These are phyloP conservation scores for Skeletonema costatum DNA, from an alignment of 108 stramenopile species.

Conservation along the genomic window DNA sequence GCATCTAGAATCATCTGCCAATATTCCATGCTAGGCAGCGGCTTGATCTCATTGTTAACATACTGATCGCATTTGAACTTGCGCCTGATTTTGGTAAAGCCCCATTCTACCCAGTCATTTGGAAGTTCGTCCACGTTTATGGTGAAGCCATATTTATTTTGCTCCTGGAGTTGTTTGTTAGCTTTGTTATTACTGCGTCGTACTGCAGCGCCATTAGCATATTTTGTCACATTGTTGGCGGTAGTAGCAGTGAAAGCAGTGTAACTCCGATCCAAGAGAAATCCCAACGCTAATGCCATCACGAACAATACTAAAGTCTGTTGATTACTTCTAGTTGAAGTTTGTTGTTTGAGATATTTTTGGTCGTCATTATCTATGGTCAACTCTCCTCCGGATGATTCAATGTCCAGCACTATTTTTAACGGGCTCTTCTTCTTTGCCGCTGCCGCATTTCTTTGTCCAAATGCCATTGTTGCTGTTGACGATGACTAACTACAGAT, in stretches of 20 bases:
- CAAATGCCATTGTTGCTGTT: neutral
- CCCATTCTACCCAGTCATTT: constrained; percentile 4
- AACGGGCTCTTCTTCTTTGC: neutral
- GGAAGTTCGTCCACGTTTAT: neutral
- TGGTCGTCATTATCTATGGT: neutral
- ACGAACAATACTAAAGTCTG: neutral
- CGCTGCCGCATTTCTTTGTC: neutral
- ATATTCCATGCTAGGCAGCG: neutral
- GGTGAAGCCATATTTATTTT: neutral
- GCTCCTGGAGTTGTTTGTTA: neutral
- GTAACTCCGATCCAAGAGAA: neutral
- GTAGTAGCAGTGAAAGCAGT: neutral
- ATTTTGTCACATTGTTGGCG: neutral
- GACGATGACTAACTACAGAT: no score
- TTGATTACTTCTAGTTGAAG: neutral
- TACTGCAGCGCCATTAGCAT: neutral
- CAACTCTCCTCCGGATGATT: neutral
- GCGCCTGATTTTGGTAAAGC: neutral
- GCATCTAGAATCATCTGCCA: constrained; percentile 1
- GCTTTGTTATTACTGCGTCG: neutral
- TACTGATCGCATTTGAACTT: constrained; percentile 1
- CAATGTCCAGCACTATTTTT: neutral
- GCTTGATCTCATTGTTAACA: neutral
- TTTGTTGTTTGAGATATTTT: neutral
- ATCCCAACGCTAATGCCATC: neutral